Evolutionary conservation across 129 eudicot genomes (phyloP), one percentile per base, ranked within the genome.

Genomic region (Saposhnikovia divaricata): DNA sequence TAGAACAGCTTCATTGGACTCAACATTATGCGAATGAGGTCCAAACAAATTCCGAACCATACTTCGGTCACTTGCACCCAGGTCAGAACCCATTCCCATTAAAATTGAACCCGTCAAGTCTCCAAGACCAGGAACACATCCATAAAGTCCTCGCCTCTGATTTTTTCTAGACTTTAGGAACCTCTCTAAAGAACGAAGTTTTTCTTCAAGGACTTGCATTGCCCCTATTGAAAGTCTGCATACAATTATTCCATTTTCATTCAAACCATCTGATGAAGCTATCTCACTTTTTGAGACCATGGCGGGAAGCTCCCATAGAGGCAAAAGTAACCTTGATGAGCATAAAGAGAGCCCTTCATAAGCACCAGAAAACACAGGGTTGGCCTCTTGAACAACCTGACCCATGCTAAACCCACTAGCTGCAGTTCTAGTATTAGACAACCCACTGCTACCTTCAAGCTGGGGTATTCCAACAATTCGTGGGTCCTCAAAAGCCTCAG

Each of bases 361-460:
- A 78, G 99, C 96, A 85, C 97, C 97, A n/a, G 99, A 95, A 87
- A 95, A 95, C 4, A 95, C 91, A 25, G 97, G 99, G 77, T 95
- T 96, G 15, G 96, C 96, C 80, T 92, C 97, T 85, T 95, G 97
- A 80, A 95, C 97, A 76, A 95, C 99, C 81, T 92, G 99, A n/a
- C 99, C 99, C 99, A 95, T 95, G 89, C 97, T 94, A 91, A 94
- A 91, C 46, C 98, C 98, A 50, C 96, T 96, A 74, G 91, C 89
- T 68, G 89, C 87, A 73, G 96, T 83, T 85, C 97, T 82, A 61
- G 97, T 88, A 83, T 87, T 92, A 13, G 93, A 88, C 85, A 95
- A 87, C 28, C 90, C 93, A 80, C 93, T 91, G 48, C 85, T 90
- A 68, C 97, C 96, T 84, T 92, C 97, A 75, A 95, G 92, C 65